Base-by-base conservation (phyloP, 352 stramenopile species). In the Phytophthora colocasiae region DNA sequence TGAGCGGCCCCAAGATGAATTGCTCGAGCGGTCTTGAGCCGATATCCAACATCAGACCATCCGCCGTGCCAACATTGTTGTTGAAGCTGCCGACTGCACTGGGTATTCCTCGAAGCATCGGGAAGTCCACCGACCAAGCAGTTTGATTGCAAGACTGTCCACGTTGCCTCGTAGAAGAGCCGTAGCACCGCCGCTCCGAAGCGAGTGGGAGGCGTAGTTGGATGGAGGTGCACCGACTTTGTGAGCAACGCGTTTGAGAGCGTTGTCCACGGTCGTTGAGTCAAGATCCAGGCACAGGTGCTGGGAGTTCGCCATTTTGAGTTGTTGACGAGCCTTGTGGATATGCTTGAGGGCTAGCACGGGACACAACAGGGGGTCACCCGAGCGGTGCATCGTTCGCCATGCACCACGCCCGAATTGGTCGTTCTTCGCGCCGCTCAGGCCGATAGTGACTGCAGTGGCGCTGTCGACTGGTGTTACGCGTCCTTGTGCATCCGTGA, bases 371-470 rank as follows among this genome's bases (percentile, higher is more conserved):
- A 51, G 7, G 24, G 38, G 11, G 11, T 66, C 49, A 6, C 58
- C 48, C 1, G 48, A 36, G 0, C 32, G 14, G 15, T 66, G 48
- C 58, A 66, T 66, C 19, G 49, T 54, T 19, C 41, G 9, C 58
- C 48, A 66, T 0, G 41, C 58, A 0, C 58, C 47, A 4, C 49
- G 26, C 15, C 49, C 58, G 12, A 41, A 66, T 11, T 66, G 58
- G 15, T 58, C 40, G 29, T 66, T 66, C 32, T 66, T 58, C 0
- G 17, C 27, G n/a, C 49, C 58, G 1, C 6, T 22, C 6, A 66
- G 27, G 0, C 58, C 40, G 27, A 60, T 60, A 1, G 41, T 60
- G 2, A 67, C 59, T 6, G 59, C 41, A 14, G 7, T 15, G 1
- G 50, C 59, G n/a, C 2, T 2, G 7, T 45, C 19, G 24, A 11